Conservation (phyloP, 768 basidiomycete genomes). For the Solioccasus polychromus region DNA sequence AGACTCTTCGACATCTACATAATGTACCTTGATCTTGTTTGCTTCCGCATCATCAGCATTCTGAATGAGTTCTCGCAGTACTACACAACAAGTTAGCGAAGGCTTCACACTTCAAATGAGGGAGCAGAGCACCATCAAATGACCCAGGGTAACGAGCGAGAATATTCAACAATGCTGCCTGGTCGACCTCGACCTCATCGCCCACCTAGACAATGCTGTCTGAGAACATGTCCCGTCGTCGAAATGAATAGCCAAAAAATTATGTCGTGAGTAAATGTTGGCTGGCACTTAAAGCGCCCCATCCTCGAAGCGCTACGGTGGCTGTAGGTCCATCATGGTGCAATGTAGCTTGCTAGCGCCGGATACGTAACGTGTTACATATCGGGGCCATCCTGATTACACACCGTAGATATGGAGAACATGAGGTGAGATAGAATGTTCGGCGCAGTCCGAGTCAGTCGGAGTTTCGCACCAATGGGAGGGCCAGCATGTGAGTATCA, state of each 20-base stretch:
- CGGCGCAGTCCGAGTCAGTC: no score
- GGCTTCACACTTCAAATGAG: not conserved
- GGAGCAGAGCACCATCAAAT: slow-evolving; percentile 5
- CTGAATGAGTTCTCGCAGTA: slow-evolving; percentile 53
- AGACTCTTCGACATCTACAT: slow-evolving; percentile 15
- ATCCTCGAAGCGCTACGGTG: not conserved
- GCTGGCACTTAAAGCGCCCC: not conserved
- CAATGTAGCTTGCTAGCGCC: no score
- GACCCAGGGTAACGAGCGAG: not conserved
- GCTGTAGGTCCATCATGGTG: slow-evolving; percentile 13
- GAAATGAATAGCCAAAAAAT: not conserved
- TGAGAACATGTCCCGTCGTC: not conserved
- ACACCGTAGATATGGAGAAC: no score
- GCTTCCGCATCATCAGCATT: slow-evolving; percentile 53
- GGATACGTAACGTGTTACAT: no score
- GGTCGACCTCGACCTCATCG: not conserved
- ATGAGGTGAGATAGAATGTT: no score
- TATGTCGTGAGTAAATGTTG: slow-evolving; percentile 2
- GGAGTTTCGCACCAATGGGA: no score
- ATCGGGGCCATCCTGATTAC: no score
- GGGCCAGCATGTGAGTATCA: no score
- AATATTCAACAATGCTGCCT: not conserved
- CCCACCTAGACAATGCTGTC: not conserved
- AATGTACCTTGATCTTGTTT: slow-evolving; percentile 35
- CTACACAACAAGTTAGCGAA: slow-evolving; percentile 14